phyloP scores from a whole-genome alignment of 2,329 filamentous ascomycete species.

The Fusarium concolor region DNA sequence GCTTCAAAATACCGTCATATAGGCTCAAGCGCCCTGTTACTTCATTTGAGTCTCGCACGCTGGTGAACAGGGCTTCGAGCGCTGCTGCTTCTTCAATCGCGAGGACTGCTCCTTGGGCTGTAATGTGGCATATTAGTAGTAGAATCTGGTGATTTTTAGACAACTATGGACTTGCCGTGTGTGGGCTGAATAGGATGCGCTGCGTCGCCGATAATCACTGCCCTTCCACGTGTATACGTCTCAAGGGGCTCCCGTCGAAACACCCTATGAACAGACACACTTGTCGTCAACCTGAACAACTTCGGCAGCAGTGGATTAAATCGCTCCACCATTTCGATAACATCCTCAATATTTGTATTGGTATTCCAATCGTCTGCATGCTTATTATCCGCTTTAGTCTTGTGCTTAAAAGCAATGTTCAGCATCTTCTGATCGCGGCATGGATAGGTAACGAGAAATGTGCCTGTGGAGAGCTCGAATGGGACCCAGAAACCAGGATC shows the following conservation, averaged over 20 bases:
- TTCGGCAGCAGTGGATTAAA: not conserved
- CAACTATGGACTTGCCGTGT: not conserved
- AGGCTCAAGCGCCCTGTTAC: accelerated
- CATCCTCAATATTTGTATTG: not conserved
- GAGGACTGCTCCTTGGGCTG: not conserved
- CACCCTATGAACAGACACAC: not conserved
- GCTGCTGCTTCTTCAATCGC: not conserved
- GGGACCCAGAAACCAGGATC: conserved; percentile 11
- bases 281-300: not conserved
- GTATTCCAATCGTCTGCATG: conserved; percentile 1
- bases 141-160: accelerated
- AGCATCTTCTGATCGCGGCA: conserved; percentile 1
- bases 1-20: not conserved
- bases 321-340: not conserved
- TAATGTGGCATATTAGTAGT: accelerated
- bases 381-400: not conserved
- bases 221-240: not conserved
- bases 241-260: not conserved
- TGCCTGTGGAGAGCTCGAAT: not conserved
- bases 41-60: accelerated
- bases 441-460: not conserved
- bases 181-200: conserved; percentile 7
- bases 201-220: not conserved
- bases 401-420: not conserved
- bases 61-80: not conserved